phyloP scores from a whole-genome alignment of 1,284 basidiomycete genomes.

The Pseudozyma thailandica region DNA sequence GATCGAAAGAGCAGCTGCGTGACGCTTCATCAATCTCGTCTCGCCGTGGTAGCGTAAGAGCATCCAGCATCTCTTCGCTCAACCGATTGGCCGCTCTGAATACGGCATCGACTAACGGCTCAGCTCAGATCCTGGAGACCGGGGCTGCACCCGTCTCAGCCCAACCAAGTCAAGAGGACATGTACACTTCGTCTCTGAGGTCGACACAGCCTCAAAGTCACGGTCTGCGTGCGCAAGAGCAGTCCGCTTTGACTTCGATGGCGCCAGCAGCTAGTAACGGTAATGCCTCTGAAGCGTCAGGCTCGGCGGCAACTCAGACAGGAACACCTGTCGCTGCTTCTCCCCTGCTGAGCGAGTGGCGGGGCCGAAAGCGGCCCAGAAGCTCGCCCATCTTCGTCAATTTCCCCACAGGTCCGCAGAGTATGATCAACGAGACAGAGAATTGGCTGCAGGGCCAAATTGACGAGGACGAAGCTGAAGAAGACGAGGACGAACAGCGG shows the following conservation, averaged over 20 bases:
- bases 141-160: background rate
- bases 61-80: slow-evolving; percentile 28
- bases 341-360: slow-evolving; percentile 15
- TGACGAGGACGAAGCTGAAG: slow-evolving; percentile 13
- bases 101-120: background rate
- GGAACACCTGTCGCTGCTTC: slow-evolving; percentile 3
- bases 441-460: slow-evolving; percentile 22
- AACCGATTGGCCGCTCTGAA: slow-evolving; percentile 23
- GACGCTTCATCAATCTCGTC: slow-evolving; percentile 29
- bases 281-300: background rate
- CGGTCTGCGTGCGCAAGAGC: background rate
- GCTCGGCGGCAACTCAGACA: background rate
- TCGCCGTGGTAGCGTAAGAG: slow-evolving; percentile 15
- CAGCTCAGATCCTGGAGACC: background rate
- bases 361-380: slow-evolving; percentile 30
- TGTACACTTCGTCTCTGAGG: background rate
- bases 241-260: background rate
- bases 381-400: slow-evolving; percentile 23
- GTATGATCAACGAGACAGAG: slow-evolving; percentile 22
- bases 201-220: background rate
- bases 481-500: slow-evolving; percentile 4
- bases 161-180: slow-evolving; percentile 3
- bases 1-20: slow-evolving; percentile 32
- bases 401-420: slow-evolving; percentile 6
- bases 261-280: background rate